Conservation (phyloP, 305 asterid genomes). For the Lippia alba region DNA sequence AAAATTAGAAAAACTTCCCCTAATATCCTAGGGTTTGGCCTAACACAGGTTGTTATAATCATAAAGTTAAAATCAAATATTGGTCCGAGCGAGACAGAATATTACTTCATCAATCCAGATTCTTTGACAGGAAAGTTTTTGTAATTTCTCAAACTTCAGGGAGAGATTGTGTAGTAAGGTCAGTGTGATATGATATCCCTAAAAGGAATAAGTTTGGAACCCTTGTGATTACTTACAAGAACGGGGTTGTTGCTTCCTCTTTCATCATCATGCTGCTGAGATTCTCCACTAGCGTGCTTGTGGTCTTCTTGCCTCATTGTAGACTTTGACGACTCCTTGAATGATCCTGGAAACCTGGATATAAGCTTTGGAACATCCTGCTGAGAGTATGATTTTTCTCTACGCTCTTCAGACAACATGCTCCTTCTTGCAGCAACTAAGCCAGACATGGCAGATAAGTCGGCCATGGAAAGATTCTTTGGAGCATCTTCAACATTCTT, state of each 20-base stretch:
- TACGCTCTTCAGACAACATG: conserved; percentile 68
- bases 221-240: conserved; percentile 26
- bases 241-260: conserved; percentile 60
- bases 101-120: too few relatives aligned
- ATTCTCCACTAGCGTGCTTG: conserved; percentile 32
- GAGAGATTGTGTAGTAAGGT: too few relatives aligned
- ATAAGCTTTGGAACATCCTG: conserved; percentile 74
- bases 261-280: conserved; percentile 57
- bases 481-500: conserved; percentile 75
- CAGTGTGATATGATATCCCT: too few relatives aligned
- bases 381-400: conserved; percentile 61
- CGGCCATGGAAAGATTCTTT: conserved; percentile 60
- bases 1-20: too few relatives aligned
- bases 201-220: too few relatives aligned
- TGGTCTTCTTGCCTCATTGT: conserved; percentile 55
- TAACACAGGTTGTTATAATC: too few relatives aligned
- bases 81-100: too few relatives aligned
- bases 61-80: too few relatives aligned
- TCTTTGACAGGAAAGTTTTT: too few relatives aligned
- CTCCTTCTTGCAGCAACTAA: conserved; percentile 83
- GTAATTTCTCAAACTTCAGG: too few relatives aligned
- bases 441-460: conserved; percentile 76
- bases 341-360: conserved; percentile 80
- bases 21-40: too few relatives aligned
- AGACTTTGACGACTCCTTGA: conserved; percentile 77